A percentile compares a stretch with the other conserved stretches of the same genome.
These are phyloP conservation scores for Plasmodium inui DNA, from an alignment of 169 alveolate species.

Conservation along the genomic window DNA sequence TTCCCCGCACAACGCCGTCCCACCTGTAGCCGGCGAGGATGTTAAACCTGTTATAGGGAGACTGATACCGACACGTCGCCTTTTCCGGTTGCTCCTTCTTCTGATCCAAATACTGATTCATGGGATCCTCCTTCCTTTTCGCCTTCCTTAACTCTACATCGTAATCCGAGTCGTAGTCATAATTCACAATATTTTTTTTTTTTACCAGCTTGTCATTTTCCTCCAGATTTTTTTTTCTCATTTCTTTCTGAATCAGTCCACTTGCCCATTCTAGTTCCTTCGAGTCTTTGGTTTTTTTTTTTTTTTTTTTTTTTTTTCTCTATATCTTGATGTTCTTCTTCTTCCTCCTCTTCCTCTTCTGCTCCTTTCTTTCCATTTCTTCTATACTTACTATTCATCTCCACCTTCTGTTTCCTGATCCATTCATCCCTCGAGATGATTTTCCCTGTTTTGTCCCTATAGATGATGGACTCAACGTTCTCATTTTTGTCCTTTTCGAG, in stretches of 20 bases:
- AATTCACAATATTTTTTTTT: slow-evolving; percentile 50
- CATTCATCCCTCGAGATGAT: slow-evolving; percentile 71
- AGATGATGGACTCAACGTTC: background rate
- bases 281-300: background rate
- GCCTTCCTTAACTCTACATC: slow-evolving; percentile 46
- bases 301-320: background rate
- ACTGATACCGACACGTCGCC: slow-evolving; percentile 90
- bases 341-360: background rate
- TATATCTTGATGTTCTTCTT: too few species aligned
- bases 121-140: slow-evolving; percentile 72
- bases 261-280: slow-evolving; percentile 45
- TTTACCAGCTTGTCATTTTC: slow-evolving; percentile 49
- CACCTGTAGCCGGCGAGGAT: slow-evolving; percentile 95
- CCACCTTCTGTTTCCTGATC: slow-evolving; percentile 10
- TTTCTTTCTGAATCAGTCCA: slow-evolving; percentile 72
- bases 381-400: slow-evolving; percentile 4
- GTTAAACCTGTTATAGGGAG: slow-evolving; percentile 91
- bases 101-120: slow-evolving; percentile 27
- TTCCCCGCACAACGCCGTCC: slow-evolving; percentile 97
- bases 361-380: background rate
- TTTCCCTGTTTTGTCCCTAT: slow-evolving; percentile 67
- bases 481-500: background rate
- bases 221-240: slow-evolving; percentile 22
- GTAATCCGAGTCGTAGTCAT: slow-evolving; percentile 70
- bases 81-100: slow-evolving; percentile 28